phyloP scores from a whole-genome alignment of 768 basidiomycete genomes.

The Suillus cothurnatus region DNA sequence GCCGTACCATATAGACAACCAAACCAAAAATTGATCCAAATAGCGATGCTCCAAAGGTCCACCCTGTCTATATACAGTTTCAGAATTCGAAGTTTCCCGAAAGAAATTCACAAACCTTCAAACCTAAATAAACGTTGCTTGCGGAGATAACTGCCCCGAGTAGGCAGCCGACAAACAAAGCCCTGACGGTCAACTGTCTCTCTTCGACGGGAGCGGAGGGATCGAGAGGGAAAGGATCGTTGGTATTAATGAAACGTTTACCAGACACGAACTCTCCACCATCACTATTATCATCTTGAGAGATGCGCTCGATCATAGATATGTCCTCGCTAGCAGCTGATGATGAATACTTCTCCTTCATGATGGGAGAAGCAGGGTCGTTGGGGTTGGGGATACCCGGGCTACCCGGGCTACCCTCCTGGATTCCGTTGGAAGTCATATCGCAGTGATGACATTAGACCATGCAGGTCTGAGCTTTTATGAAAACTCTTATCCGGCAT shows the following conservation, averaged over 20 bases:
- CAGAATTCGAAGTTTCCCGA: background rate
- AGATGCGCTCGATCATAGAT: background rate
- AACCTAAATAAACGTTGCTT: conserved; percentile 66
- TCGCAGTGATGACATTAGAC: background rate
- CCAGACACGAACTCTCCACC: background rate
- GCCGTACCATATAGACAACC: background rate
- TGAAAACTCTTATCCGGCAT: conserved; percentile 11
- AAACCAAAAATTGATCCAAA: conserved; percentile 42
- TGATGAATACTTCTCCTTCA: conserved; percentile 6
- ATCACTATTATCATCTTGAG: conserved; percentile 9
- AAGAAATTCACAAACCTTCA: conserved; percentile 41
- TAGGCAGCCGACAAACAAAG: conserved; percentile 50
- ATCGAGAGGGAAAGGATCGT: conserved; percentile 54
- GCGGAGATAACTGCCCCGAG: conserved; percentile 61
- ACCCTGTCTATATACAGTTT: conserved; percentile 45
- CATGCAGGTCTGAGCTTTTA: conserved; percentile 1
- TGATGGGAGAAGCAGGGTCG: background rate
- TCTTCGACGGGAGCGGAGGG: conserved; percentile 47
- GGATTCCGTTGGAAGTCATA: conserved; percentile 1
- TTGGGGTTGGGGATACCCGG: no score
- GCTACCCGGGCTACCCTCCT: conserved; percentile 3
- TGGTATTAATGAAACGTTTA: conserved; percentile 7
- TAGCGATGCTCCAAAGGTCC: conserved; percentile 63
- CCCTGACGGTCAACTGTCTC: conserved; percentile 43
- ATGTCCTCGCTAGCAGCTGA: conserved; percentile 16